Conservation (phyloP, 2,329 filamentous ascomycete genomes). For the Aureobasidium sp. region DNA sequence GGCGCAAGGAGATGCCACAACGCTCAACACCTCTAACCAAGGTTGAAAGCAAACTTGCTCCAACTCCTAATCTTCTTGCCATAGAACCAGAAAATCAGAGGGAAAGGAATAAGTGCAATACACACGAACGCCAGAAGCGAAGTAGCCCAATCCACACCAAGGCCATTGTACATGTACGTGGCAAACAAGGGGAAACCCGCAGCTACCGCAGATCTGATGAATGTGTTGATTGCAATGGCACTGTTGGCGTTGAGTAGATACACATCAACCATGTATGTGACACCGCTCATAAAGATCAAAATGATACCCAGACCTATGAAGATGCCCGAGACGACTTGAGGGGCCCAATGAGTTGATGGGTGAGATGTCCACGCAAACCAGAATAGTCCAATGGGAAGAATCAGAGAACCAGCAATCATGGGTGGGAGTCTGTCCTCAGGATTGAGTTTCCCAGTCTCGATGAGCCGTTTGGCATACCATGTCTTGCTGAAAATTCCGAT, state of each 20-base stretch:
- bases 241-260: conserved; percentile 29
- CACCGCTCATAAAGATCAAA: conserved; percentile 14
- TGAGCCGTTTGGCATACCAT: conserved; percentile 28
- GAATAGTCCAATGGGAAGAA: conserved; percentile 30
- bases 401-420: conserved; percentile 44
- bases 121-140: conserved; percentile 29
- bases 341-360: not conserved
- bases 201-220: conserved; percentile 30
- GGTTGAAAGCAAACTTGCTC: conserved; percentile 22
- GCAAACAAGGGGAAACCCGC: conserved; percentile 32
- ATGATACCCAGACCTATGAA: conserved; percentile 16
- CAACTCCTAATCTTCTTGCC: conserved; percentile 22
- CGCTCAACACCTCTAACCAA: not conserved
- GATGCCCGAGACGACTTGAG: conserved; percentile 16
- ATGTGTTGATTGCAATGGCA: conserved; percentile 30
- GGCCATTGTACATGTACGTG: conserved; percentile 28
- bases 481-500: conserved; percentile 29
- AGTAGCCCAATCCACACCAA: conserved; percentile 31
- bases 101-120: conserved; percentile 25
- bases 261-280: conserved; percentile 28
- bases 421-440: conserved; percentile 40
- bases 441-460: conserved; percentile 27
- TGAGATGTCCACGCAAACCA: conserved; percentile 16
- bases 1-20: too few relatives aligned
- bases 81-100: conserved; percentile 26